Conservation (phyloP, 108 stramenopile genomes). For the Fistulifera pelliculosa region DNA sequence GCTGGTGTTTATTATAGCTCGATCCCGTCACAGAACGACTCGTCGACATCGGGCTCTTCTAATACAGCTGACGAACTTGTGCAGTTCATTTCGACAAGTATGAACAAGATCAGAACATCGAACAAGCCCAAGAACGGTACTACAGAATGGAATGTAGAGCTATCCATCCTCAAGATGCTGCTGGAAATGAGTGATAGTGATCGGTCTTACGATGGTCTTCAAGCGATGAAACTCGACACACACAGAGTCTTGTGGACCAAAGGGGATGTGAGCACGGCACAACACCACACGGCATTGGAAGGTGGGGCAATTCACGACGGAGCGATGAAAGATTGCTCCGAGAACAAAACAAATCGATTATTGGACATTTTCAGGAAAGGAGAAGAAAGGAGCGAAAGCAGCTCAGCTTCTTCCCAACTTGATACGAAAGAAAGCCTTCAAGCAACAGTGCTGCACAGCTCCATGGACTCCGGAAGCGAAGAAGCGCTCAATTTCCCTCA, state of each 20-base stretch:
- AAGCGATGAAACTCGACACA: conserved; percentile 1
- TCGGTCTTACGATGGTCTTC: conserved; percentile 23
- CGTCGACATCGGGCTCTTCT: not conserved
- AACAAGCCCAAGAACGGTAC: conserved; percentile 2
- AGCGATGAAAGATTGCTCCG: not conserved
- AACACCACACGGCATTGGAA: not conserved
- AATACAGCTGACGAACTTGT: not conserved
- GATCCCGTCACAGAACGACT: not conserved
- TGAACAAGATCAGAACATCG: not conserved
- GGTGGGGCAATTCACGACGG: not conserved
- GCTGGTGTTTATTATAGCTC: conserved; percentile 13
- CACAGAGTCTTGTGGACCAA: conserved; percentile 19
- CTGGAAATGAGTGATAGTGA: conserved; percentile 27
- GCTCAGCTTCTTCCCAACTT: no score
- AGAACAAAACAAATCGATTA: not conserved
- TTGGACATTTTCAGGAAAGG: no score
- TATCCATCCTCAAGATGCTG: conserved; percentile 32
- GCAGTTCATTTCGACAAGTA: not conserved
- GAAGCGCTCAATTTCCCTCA: conserved; percentile 4
- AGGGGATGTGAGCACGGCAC: not conserved
- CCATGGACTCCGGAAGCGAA: not conserved
- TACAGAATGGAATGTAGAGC: conserved; percentile 39
- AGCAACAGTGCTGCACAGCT: no score
- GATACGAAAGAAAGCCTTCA: no score
- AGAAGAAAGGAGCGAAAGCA: no score